phyloP scores from a whole-genome alignment of 2,329 filamentous ascomycete genomes.

The Plectosphaerella cucumerina region DNA sequence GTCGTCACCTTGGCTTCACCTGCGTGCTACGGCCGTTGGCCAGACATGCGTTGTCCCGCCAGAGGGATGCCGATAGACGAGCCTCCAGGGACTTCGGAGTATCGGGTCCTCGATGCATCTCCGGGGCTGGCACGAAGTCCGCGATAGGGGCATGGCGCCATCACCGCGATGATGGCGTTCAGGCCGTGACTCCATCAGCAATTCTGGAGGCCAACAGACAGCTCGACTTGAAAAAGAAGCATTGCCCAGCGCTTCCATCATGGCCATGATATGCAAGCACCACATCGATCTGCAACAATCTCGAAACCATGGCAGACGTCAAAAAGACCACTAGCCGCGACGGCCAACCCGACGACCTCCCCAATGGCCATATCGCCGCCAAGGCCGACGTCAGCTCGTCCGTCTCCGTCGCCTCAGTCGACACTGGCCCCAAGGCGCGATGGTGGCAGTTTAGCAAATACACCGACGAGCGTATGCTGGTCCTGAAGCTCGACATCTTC shows the following conservation, averaged over 20 bases:
- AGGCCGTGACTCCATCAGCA: not conserved
- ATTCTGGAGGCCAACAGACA: no score
- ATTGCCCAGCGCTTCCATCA: not conserved
- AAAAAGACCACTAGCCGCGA: no score
- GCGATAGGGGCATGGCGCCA: not conserved
- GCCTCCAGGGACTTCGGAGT: no score
- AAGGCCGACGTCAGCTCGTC: not conserved
- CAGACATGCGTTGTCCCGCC: no score
- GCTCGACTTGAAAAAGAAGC: no score
- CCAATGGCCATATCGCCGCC: not conserved
- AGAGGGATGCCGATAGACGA: no score
- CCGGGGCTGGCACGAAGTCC: no score
- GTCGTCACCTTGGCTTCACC: no score
- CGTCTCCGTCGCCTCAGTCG: not conserved
- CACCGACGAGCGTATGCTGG: slow-evolving; percentile 15
- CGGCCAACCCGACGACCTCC: not conserved
- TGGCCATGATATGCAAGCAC: no score
- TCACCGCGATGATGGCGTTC: not conserved
- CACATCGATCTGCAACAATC: no score
- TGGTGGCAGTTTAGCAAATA: not conserved
- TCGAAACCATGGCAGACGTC: not conserved
- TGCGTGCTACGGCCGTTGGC: no score
- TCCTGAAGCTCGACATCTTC: slow-evolving; percentile 22
- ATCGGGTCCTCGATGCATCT: no score
- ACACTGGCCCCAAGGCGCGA: not conserved